These are phyloP conservation scores for Wolfiporia cocos DNA, from an alignment of 1,284 basidiomycete species.

Conservation along the genomic window DNA sequence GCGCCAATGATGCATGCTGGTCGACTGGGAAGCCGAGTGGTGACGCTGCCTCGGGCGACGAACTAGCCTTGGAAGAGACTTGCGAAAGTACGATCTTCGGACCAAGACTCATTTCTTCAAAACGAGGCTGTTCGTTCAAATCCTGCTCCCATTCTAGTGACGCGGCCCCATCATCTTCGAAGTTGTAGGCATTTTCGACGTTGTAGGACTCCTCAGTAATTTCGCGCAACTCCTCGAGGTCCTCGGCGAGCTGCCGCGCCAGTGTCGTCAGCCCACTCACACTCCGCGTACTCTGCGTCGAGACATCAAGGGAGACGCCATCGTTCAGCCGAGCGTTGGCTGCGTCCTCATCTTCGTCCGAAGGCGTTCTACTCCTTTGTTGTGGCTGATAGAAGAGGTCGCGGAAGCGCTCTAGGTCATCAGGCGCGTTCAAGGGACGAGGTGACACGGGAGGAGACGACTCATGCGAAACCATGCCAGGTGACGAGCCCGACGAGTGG, in stretches of 20 bases:
- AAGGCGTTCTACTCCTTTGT: constrained; percentile 9
- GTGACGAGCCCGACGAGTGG: constrained; percentile 26
- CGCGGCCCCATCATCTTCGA: constrained; percentile 16
- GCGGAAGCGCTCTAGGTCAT: constrained; percentile 63
- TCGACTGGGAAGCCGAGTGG: constrained; percentile 29
- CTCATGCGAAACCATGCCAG: constrained; percentile 34
- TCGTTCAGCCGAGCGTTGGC: constrained; percentile 20
- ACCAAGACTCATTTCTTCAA: no score
- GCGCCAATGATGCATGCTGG: constrained; percentile 17
- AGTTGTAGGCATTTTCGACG: constrained; percentile 15
- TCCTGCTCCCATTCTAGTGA: no score
- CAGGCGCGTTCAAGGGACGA: constrained; percentile 40
- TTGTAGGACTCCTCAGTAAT: constrained; percentile 11
- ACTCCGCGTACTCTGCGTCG: constrained; percentile 20
- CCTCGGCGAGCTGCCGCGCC: constrained; percentile 56
- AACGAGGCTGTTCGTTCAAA: no score
- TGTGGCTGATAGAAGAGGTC: constrained; percentile 62
- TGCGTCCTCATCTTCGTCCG: constrained; percentile 12
- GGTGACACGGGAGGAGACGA: constrained; percentile 32
- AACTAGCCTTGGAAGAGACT: constrained; percentile 15
- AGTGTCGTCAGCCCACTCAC: constrained; percentile 56
- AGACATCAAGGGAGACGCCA: constrained; percentile 23
- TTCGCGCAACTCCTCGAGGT: constrained; percentile 40
- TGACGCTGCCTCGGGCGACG: constrained; percentile 16
- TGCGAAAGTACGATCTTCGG: constrained; percentile 21